Evolutionary conservation across 768 basidiomycete genomes (phyloP).

Genomic region (Psilocybe tampanensis): DNA sequence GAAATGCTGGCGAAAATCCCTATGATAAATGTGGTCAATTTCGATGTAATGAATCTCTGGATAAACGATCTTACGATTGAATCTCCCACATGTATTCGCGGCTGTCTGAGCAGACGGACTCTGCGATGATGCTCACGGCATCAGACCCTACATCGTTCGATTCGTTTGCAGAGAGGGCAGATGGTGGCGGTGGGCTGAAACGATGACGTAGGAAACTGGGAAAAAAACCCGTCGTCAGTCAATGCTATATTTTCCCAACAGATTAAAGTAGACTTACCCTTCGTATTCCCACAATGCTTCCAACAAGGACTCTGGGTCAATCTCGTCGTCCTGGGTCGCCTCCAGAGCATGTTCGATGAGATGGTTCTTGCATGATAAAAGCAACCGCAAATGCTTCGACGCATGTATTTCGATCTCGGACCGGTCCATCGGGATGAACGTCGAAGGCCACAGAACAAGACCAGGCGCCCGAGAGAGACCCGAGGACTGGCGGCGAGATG

Average conservation of each 20-base stretch:
- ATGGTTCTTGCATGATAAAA: conserved; percentile 40
- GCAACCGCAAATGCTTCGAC: conserved; percentile 57
- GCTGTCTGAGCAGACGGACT: conserved; percentile 29
- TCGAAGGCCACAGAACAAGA: conserved; percentile 57
- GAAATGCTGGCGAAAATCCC: conserved; percentile 29
- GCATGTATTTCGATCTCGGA: conserved; percentile 69
- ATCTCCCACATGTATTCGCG: conserved; percentile 33
- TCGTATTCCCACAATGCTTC: conserved; percentile 57
- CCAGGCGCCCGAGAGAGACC: conserved; percentile 53
- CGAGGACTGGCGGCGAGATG: conserved; percentile 9
- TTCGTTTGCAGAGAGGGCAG: conserved; percentile 27
- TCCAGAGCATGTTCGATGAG: conserved; percentile 39
- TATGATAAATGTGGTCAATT: no score
- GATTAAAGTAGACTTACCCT: conserved; percentile 32
- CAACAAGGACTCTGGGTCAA: conserved; percentile 37
- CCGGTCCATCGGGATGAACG: conserved; percentile 58
- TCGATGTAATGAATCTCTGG: no score
- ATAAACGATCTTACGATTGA: conserved; percentile 29
- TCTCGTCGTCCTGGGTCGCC: conserved; percentile 34
- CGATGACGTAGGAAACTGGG: conserved; percentile 64
- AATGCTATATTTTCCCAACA: background rate
- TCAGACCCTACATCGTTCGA: conserved; percentile 14
- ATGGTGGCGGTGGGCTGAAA: conserved; percentile 57
- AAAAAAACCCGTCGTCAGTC: background rate
- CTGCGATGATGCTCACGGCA: conserved; percentile 21